Evolutionary conservation across 2,329 filamentous ascomycete species (phyloP).

Genomic region (Penicillium capsulatum): DNA sequence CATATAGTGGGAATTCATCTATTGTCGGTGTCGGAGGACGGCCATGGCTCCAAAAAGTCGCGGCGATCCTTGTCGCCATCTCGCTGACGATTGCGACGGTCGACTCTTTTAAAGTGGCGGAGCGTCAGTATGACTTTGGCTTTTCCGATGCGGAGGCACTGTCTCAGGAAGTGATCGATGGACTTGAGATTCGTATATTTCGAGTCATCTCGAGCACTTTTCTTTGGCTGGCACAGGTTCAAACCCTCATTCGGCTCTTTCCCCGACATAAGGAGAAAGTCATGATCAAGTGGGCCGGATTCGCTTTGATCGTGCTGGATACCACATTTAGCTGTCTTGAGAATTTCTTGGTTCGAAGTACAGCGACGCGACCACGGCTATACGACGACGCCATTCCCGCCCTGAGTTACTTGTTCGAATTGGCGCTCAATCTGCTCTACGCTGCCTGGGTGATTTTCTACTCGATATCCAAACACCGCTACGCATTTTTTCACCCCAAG

Average conservation of each 20-base stretch:
- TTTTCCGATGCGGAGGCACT: constrained; percentile 74
- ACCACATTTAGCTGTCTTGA: constrained; percentile 88
- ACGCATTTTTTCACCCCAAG: constrained; percentile 82
- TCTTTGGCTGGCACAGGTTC: constrained; percentile 93
- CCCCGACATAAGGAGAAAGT: constrained; percentile 96
- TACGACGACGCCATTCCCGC: constrained; percentile 90
- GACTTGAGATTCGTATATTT: constrained; percentile 81
- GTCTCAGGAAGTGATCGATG: constrained; percentile 74
- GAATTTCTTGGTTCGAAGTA: constrained; percentile 63
- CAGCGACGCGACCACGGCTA: constrained; percentile 57
- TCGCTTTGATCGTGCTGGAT: constrained; percentile 86
- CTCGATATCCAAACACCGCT: constrained; percentile 82
- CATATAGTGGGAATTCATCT: constrained; percentile 59
- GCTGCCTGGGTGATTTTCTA: constrained; percentile 94
- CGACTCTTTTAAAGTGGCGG: constrained; percentile 81
- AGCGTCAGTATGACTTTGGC: constrained; percentile 73
- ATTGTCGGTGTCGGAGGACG: constrained; percentile 83
- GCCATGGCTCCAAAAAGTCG: constrained; percentile 83
- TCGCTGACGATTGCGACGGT: constrained; percentile 91
- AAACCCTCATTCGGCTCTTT: constrained; percentile 92
- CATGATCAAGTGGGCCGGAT: constrained; percentile 98
- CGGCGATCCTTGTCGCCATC: constrained; percentile 62
- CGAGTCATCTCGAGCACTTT: constrained; percentile 94
- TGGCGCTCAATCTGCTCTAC: constrained; percentile 81
- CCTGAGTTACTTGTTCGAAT: constrained; percentile 82